Percentiles rank a stretch among this genome's conserved stretches.
phyloP scores from a whole-genome alignment of 805 yeast species.

The Metschnikowia picachoensis region DNA sequence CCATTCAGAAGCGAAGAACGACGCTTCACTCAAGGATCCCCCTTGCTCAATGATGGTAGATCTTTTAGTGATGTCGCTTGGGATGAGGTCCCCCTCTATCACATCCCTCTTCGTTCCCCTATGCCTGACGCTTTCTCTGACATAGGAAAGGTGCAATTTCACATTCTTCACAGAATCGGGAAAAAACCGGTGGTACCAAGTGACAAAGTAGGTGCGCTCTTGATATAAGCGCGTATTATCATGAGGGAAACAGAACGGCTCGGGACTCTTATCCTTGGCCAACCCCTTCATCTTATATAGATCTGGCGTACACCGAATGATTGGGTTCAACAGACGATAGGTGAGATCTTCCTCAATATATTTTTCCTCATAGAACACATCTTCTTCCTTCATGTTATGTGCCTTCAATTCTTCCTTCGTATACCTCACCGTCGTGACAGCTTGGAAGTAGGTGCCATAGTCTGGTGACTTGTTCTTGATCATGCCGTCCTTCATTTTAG shows the following conservation, averaged over 20 bases:
- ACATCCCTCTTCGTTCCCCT: conserved; percentile 53
- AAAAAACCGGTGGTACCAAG: conserved; percentile 77
- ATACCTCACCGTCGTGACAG: conserved; percentile 55
- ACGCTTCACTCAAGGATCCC: conserved; percentile 28
- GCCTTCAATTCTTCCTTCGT: conserved; percentile 65
- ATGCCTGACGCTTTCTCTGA: conserved; percentile 51
- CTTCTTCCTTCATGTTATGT: conserved; percentile 65
- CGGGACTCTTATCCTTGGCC: conserved; percentile 53
- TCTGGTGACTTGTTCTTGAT: conserved; percentile 66
- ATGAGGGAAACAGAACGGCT: conserved; percentile 82
- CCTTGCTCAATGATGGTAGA: conserved; percentile 38
- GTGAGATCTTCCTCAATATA: conserved; percentile 68
- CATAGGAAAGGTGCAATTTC: conserved; percentile 61
- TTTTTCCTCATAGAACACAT: conserved; percentile 51
- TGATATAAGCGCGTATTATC: conserved; percentile 55
- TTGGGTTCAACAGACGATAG: conserved; percentile 67
- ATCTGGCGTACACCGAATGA: conserved; percentile 83
- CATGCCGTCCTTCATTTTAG: conserved; percentile 69
- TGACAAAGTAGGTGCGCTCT: conserved; percentile 66
- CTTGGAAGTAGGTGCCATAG: conserved; percentile 72
- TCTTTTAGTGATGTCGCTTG: conserved; percentile 18
- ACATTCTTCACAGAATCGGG: conserved; percentile 54
- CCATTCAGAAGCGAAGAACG: conserved; percentile 76
- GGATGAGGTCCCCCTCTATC: conserved; percentile 11
- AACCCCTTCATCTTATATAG: conserved; percentile 61